Conservation (phyloP, 1,139 yeast species). For the Pichia sp. region DNA sequence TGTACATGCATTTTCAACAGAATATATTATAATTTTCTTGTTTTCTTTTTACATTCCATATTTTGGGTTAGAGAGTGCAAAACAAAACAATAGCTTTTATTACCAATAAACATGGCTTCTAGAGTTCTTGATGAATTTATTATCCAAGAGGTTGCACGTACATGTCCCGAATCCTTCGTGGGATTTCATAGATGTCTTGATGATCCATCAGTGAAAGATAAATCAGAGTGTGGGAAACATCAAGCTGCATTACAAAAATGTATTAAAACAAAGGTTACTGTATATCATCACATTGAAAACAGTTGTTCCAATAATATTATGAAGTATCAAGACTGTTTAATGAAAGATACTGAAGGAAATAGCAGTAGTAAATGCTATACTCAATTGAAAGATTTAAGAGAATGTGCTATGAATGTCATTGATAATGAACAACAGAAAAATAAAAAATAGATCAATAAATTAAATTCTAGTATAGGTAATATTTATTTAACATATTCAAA, state of each 20-base stretch:
- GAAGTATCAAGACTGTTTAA: conserved; percentile 56
- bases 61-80: too few species aligned
- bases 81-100: too few species aligned
- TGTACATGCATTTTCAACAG: too few species aligned
- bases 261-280: conserved; percentile 54
- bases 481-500: too few species aligned
- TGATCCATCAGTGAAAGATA: conserved; percentile 37
- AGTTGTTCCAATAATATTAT: conserved; percentile 50
- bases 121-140: conserved; percentile 47
- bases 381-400: conserved; percentile 20
- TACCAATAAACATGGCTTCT: too few species aligned
- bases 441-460: background rate
- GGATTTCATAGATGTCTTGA: conserved; percentile 59
- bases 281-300: conserved; percentile 56
- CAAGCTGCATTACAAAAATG: conserved; percentile 51
- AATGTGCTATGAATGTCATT: conserved; percentile 20
- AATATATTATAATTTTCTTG: too few species aligned
- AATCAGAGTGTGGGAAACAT: conserved; percentile 39
- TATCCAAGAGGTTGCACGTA: conserved; percentile 54
- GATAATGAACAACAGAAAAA: conserved; percentile 4
- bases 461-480: too few species aligned
- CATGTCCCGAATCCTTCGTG: conserved; percentile 60
- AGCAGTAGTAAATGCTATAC: conserved; percentile 22
- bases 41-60: too few species aligned
- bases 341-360: conserved; percentile 17